phyloP scores from a whole-genome alignment of 257 asterid species.

The Ilex asprella region DNA sequence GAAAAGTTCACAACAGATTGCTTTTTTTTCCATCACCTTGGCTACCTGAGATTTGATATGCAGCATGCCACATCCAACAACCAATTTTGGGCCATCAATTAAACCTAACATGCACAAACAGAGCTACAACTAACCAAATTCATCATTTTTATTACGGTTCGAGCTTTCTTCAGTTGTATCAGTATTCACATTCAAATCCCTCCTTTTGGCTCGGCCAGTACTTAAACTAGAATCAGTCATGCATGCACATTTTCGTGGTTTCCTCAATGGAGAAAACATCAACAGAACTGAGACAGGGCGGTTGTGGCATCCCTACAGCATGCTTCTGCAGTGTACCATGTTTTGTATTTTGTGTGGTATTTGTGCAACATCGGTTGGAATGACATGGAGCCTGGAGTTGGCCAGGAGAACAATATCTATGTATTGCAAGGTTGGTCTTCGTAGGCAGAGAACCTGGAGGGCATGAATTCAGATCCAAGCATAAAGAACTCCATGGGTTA shows the following conservation, averaged over 20 bases:
- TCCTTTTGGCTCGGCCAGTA: conserved; percentile 18
- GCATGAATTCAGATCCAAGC: conserved; percentile 41
- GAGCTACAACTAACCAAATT: conserved; percentile 1
- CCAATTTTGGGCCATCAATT: neutral
- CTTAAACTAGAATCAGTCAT: conserved; percentile 13
- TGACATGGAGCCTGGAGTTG: conserved; percentile 16
- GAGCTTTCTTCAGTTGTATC: conserved; percentile 24
- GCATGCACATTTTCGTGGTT: conserved; percentile 42
- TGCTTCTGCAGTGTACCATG: conserved; percentile 13
- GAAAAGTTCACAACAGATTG: too few relatives aligned
- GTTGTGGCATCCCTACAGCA: conserved; percentile 15
- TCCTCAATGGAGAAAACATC: conserved; percentile 15
- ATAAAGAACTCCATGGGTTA: conserved; percentile 13
- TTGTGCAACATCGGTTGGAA: conserved; percentile 19
- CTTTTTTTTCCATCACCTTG: too few relatives aligned
- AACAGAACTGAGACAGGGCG: conserved; percentile 8
- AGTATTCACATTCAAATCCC: conserved; percentile 15
- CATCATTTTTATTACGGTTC: conserved; percentile 7
- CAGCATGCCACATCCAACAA: neutral
- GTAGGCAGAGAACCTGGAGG: conserved; percentile 37
- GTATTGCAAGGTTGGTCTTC: conserved; percentile 16
- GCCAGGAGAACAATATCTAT: conserved; percentile 28
- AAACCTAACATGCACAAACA: neutral
- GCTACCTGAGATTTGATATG: too few relatives aligned
- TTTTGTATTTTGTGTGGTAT: conserved; percentile 5